phyloP scores from a whole-genome alignment of 208 protist genomes.

The Trypanosoma brucei region DNA sequence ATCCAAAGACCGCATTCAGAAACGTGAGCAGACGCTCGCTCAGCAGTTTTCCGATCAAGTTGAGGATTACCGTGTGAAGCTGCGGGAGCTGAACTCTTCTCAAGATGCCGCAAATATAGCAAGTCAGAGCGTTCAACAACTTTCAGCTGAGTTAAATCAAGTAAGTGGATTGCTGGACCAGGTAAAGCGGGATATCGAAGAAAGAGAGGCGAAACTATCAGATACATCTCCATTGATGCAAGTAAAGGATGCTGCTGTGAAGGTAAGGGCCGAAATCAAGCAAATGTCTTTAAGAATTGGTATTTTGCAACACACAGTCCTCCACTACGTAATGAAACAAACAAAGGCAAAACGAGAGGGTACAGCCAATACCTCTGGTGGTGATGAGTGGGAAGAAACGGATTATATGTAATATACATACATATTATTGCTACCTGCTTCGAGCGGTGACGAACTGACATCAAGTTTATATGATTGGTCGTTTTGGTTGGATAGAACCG shows the following conservation, averaged over 20 bases:
- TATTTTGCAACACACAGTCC: conserved; percentile 85
- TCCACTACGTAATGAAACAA: conserved; percentile 80
- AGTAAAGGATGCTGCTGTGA: conserved; percentile 82
- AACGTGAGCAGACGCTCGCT: conserved; percentile 86
- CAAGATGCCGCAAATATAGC: conserved; percentile 73
- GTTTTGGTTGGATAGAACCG: no score
- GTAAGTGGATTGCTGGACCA: conserved; percentile 82
- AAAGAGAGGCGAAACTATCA: conserved; percentile 81
- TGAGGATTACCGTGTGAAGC: conserved; percentile 84
- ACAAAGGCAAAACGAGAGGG: conserved; percentile 64
- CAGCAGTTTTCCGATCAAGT: conserved; percentile 88
- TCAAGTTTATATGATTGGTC: no score
- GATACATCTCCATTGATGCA: conserved; percentile 87
- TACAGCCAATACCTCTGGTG: conserved; percentile 14
- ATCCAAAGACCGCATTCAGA: conserved; percentile 82
- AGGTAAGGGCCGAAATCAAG: conserved; percentile 85
- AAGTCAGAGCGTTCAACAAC: conserved; percentile 80
- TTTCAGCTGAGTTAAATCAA: conserved; percentile 86
- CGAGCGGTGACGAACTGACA: no score
- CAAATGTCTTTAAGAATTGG: conserved; percentile 88
- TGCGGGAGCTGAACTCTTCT: conserved; percentile 80
- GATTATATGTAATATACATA: conserved; percentile 18
- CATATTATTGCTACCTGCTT: background rate
- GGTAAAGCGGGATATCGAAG: conserved; percentile 81
- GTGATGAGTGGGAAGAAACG: conserved; percentile 19